phyloP scores from a whole-genome alignment of 2,329 filamentous ascomycete genomes.

The Xylaria digitata region DNA sequence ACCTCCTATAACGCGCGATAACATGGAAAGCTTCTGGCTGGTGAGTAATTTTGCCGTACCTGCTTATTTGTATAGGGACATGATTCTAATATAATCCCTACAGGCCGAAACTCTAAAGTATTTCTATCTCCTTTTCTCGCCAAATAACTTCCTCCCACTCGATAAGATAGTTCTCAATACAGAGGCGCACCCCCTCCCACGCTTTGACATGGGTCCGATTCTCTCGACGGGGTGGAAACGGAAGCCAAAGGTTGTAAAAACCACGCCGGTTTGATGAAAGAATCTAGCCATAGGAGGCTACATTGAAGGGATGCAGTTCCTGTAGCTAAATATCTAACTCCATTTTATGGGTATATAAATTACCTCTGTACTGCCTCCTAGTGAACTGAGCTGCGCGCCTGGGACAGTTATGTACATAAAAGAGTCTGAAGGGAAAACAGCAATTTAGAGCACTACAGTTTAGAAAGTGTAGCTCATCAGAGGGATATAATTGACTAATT shows the following conservation, averaged over 20 bases:
- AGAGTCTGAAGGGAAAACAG: too few species aligned
- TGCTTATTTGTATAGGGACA: not conserved
- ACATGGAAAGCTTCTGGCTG: constrained; percentile 99
- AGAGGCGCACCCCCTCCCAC: constrained; percentile 89
- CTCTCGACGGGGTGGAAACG: constrained; percentile 86
- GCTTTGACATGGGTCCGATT: constrained; percentile 81
- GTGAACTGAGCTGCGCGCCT: too few species aligned
- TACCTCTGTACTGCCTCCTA: too few species aligned
- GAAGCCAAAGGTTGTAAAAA: constrained; percentile 66
- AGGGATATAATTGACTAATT: too few species aligned
- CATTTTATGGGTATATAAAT: too few species aligned
- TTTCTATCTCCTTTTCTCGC: constrained; percentile 93
- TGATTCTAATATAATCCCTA: constrained; percentile 22
- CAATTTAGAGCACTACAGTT: too few species aligned
- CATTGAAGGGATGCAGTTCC: not conserved
- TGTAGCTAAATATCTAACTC: too few species aligned
- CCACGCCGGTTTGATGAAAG: constrained; percentile 21
- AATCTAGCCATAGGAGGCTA: not conserved
- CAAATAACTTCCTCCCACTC: constrained; percentile 82
- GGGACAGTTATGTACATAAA: too few species aligned
- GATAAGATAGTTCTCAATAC: constrained; percentile 94
- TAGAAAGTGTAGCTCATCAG: too few species aligned
- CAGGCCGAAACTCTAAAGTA: constrained; percentile 98
- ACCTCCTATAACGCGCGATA: constrained; percentile 79
- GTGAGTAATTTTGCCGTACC: constrained; percentile 61